Evolutionary conservation across 2,329 filamentous ascomycete genomes (phyloP).

Genomic region (Calonectria pteridis): DNA sequence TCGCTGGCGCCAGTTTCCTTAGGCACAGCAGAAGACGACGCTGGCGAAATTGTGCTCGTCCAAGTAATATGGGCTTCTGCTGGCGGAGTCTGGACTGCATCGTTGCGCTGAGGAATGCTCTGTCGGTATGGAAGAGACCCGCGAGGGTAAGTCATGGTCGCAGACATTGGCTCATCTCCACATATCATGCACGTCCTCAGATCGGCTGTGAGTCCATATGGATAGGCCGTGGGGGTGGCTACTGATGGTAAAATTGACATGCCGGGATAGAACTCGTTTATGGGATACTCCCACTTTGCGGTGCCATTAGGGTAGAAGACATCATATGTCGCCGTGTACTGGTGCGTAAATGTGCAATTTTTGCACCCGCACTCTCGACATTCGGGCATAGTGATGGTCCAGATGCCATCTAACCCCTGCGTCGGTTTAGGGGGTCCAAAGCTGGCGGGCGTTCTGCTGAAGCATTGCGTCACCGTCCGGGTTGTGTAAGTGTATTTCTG

Average conservation of each 20-base stretch:
- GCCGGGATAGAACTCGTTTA: constrained; percentile 44
- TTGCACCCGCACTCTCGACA: constrained; percentile 40
- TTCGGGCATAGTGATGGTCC: constrained; percentile 42
- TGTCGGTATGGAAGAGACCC: constrained; percentile 38
- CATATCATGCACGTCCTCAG: constrained; percentile 37
- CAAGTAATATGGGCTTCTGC: not conserved
- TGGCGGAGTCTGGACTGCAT: not conserved
- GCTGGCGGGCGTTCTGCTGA: constrained; percentile 37
- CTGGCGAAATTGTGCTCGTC: not conserved
- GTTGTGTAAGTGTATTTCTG: constrained; percentile 44
- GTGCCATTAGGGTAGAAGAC: constrained; percentile 39
- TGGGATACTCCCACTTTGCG: constrained; percentile 32
- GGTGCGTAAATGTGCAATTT: constrained; percentile 39
- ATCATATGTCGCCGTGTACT: constrained; percentile 41
- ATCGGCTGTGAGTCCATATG: constrained; percentile 40
- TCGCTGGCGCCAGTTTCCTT: not conserved
- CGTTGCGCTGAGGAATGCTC: constrained; percentile 12
- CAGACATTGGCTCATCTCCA: constrained; percentile 36
- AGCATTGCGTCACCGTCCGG: constrained; percentile 41
- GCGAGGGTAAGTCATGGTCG: constrained; percentile 43
- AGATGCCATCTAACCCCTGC: constrained; percentile 37
- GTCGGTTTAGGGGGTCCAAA: constrained; percentile 41
- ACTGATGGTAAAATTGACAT: constrained; percentile 40
- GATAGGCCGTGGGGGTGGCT: constrained; percentile 32
- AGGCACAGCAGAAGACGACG: not conserved